These are phyloP conservation scores for Polymyxa betae DNA, from an alignment of 208 protist genomes.

Conservation along the genomic window DNA sequence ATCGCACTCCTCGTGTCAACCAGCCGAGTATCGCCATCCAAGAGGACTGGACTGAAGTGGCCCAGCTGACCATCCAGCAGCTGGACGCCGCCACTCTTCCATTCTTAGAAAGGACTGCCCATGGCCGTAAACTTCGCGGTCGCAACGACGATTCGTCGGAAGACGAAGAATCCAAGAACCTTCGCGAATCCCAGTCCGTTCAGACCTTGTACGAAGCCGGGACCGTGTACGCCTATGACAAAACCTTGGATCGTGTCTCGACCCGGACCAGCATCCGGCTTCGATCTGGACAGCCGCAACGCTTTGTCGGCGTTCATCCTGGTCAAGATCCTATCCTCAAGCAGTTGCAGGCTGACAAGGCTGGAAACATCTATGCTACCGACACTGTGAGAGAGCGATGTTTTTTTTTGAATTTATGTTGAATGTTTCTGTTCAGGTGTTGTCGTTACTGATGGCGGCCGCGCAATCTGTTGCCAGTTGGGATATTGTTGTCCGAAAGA, in stretches of 20 bases:
- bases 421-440: not conserved
- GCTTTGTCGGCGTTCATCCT: not conserved
- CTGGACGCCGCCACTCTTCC: slow-evolving; percentile 9
- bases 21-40: not conserved
- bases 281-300: not conserved
- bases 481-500: slow-evolving; percentile 44
- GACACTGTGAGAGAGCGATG: not conserved
- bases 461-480: not conserved
- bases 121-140: not conserved
- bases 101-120: slow-evolving; percentile 17
- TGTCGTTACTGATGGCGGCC: slow-evolving; percentile 53
- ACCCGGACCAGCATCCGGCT: not conserved
- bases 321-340: not conserved
- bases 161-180: not conserved
- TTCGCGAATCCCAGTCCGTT: slow-evolving; percentile 28
- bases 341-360: slow-evolving; percentile 10
- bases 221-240: not conserved
- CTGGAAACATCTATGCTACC: slow-evolving; percentile 30
- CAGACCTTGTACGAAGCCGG: slow-evolving; percentile 33
- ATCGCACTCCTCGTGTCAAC: slow-evolving; percentile 24
- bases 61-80: slow-evolving; percentile 28
- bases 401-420: not conserved
- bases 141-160: not conserved
- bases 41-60: slow-evolving; percentile 21
- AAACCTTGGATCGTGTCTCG: slow-evolving; percentile 26